Base-by-base conservation (phyloP, 192 early-diverging fungal species). In the Jimgerdemannia flammicorona region DNA sequence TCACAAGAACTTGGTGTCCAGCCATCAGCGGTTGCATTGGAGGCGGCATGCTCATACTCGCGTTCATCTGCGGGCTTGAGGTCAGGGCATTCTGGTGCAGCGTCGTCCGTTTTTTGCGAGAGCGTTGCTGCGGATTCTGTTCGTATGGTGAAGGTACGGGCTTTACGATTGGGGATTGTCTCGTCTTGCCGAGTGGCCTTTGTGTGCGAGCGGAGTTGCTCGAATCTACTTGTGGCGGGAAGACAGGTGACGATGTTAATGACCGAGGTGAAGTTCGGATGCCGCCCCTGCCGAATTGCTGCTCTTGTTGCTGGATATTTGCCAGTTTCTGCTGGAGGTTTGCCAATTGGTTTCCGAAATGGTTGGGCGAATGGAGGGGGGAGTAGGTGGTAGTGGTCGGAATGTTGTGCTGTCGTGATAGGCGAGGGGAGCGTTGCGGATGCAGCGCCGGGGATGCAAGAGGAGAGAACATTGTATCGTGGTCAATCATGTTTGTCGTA, bases 361-460 rank as follows among this genome's bases (percentile, higher is more conserved):
- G 70, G 39, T 19, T 73, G 72, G 67, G 72, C 40, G 54, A 66
- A 41, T 74, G 66, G 41, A 64, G 20, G 69, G 70, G 17, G 19
- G 64, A 64, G 64, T 71, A 59, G 43, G 17, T 59, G 9, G 59
- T 70, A 2, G 19, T 68, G 0, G 67, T 41, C 9, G 19, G 8
- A 9, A 68, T 18, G 67, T 9, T 18, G 19, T 68, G 67, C 9
- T 68, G 67, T 19, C 29, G 40, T 18, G 80, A 75, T 11, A 78
- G 72, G n/a, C 67, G 74, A 7, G 66, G 10, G 40, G n/a, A 66
- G 11, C 72, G 44, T 14, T 77, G 77, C 9, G 88, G 87, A 17
- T 78, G 78, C 40, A 91, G 68, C 3, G 89, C 91, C 17, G 91
- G 91, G 3, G 91, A 93, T 7, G 91, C 84, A 2, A 93, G 72